A percentile compares a stretch with the other conserved stretches of the same genome.
Conservation (phyloP, 2,329 filamentous ascomycete genomes). For the Sphaerulina vaccinii region DNA sequence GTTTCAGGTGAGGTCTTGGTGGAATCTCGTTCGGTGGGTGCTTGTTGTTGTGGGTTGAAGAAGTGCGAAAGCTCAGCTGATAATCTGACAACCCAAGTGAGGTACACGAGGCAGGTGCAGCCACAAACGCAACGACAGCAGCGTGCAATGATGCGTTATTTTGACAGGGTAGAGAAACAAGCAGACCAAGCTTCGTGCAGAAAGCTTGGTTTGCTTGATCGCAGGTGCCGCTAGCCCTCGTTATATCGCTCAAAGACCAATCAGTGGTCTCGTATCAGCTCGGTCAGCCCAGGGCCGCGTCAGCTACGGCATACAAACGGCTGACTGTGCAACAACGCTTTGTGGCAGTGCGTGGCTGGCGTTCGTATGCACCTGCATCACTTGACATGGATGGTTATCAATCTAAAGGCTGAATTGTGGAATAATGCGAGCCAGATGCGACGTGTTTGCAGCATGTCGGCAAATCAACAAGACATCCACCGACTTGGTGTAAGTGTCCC, state of each 20-base stretch:
- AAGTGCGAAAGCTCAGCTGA: no score
- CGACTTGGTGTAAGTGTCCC: conserved; percentile 2
- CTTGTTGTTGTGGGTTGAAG: no score
- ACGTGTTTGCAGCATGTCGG: conserved; percentile 1
- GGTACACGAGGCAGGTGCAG: no score
- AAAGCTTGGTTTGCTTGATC: conserved; percentile 8
- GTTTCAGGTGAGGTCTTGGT: background rate
- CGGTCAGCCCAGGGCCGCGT: background rate
- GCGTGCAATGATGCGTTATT: background rate
- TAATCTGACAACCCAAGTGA: no score
- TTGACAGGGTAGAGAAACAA: background rate
- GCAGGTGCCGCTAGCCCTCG: background rate
- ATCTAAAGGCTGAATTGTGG: no score
- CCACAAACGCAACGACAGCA: background rate
- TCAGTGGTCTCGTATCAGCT: background rate
- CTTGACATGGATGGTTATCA: no score
- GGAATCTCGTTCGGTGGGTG: background rate
- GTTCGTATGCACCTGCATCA: background rate
- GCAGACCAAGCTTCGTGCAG: background rate
- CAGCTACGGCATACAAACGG: background rate
- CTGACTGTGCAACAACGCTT: background rate
- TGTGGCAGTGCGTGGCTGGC: conserved; percentile 7
- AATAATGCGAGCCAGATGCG: no score
- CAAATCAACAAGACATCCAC: background rate
- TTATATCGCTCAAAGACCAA: background rate